phyloP scores from a whole-genome alignment of 352 stramenopile genomes.

The Phytophthora multivora region DNA sequence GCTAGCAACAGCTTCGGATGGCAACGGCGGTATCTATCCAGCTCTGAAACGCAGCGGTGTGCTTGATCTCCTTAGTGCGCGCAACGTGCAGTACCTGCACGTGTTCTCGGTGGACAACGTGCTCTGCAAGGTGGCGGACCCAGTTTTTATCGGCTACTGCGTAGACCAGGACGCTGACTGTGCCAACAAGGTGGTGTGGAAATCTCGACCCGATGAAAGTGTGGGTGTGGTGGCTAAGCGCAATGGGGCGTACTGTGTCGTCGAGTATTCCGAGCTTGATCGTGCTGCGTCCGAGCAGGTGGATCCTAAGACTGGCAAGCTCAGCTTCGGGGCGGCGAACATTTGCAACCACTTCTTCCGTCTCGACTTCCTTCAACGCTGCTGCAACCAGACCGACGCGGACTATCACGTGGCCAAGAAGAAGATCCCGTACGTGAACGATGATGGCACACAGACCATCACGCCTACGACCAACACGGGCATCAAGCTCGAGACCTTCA shows the following conservation, averaged over 20 bases:
- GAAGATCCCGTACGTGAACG: constrained; percentile 95
- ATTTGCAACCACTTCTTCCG: constrained; percentile 99
- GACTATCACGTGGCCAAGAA: constrained; percentile 98
- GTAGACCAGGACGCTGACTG: constrained; percentile 93
- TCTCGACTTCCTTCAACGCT: constrained; percentile 78
- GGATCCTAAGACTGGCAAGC: constrained; percentile 68
- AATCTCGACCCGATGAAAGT: constrained; percentile 92
- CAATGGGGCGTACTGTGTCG: constrained; percentile 88
- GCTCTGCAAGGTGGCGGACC: constrained; percentile 95
- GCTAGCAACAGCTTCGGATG: constrained; percentile 94
- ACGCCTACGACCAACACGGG: constrained; percentile 90
- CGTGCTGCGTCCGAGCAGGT: constrained; percentile 63
- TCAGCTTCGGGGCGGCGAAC: constrained; percentile 96
- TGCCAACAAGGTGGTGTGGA: constrained; percentile 98
- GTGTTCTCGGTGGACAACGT: constrained; percentile 99
- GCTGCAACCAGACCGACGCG: constrained; percentile 88
- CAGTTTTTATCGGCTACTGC: constrained; percentile 97
- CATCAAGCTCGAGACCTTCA: constrained; percentile 99
- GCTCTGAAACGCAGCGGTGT: constrained; percentile 91
- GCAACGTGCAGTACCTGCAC: constrained; percentile 95
- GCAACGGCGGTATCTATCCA: constrained; percentile 98
- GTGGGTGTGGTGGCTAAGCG: constrained; percentile 90
- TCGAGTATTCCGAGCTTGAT: constrained; percentile 98
- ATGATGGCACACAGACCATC: constrained; percentile 80
- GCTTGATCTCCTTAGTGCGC: constrained; percentile 81